Evolutionary conservation across 306 rosid species (phyloP), one percentile per base, ranked within the genome.

Genomic region (Cajanus cajan): DNA sequence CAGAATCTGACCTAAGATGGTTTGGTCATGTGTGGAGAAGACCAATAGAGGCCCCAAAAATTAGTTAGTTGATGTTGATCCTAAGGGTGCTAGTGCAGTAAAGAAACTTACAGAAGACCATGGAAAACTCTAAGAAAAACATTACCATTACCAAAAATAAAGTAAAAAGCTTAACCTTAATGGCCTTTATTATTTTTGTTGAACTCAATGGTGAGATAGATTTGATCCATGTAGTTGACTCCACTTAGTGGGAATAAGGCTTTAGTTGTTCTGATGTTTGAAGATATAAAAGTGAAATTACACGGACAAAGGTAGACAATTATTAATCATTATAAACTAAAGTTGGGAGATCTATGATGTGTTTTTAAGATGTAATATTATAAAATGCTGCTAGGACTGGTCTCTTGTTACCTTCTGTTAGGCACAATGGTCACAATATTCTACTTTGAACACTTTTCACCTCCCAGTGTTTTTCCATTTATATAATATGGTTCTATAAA

Each of bases 381-480:
- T 40, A 44, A 66, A 59, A 7, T 44, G 58, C 43, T 52, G 54
- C 55, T 40, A 33, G 62, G 25, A 68, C 47, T 39, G 51, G 48
- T 70, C 62, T 51, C 25, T 65, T 48, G 19, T 36, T 33, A 63
- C 16, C 77, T 55, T 80, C 39, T 74, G 25, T 63, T 70, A 69
- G 55, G 18, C 52, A 55, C 48, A 43, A 28, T 48, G 61, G 19
- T 62, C 12, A 36, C 47, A 43, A 33, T 25, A 37, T n/a, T 71
- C 14, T 21, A 8, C 25, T 7, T 13, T 28, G 51, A 50, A n/a
- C 12, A 37, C 58, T 24, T 41, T 73, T 40, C 25, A 14, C 25
- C 41, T 24, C 21, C 40, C 6, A 1, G 50, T 40, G 7, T 54
- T 24, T 78, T 64, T 61, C 47, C 59, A 7, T 19, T n/a, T 40